Evolutionary conservation across 1,284 basidiomycete species (phyloP).

Genomic region (Boletus mariae): DNA sequence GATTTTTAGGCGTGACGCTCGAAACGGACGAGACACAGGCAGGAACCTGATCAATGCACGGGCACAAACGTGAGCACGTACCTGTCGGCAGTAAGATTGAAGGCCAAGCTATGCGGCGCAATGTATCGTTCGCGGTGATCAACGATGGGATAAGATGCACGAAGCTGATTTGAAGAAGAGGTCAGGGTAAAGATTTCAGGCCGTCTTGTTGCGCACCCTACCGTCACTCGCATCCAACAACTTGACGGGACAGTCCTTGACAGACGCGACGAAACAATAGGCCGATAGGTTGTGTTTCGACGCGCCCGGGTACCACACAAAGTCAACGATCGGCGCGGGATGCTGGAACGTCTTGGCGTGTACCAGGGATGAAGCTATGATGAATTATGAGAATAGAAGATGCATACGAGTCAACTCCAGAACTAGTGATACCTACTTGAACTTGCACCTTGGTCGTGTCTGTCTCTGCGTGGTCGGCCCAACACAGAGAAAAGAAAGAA

Average conservation of each 20-base stretch:
- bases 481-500: not conserved
- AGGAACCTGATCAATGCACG: not conserved
- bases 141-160: constrained; percentile 88
- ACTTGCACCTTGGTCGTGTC: constrained; percentile 1
- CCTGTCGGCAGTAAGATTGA: constrained; percentile 69
- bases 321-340: constrained; percentile 70
- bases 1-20: not conserved
- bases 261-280: constrained; percentile 79
- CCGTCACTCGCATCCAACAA: constrained; percentile 77
- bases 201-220: constrained; percentile 46
- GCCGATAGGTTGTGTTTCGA: constrained; percentile 52
- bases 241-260: constrained; percentile 79
- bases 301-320: constrained; percentile 79
- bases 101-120: constrained; percentile 79
- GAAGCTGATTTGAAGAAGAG: constrained; percentile 3
- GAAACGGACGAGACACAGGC: no score
- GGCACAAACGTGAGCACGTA: constrained; percentile 32
- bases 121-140: constrained; percentile 88
- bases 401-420: no score
- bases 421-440: constrained; percentile 9
- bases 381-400: not conserved
- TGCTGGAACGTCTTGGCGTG: constrained; percentile 40
- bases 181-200: not conserved
- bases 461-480: not conserved
- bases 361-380: constrained; percentile 2